Evolutionary conservation across 1,284 basidiomycete species (phyloP).

Genomic region (Coniferiporia weirii): DNA sequence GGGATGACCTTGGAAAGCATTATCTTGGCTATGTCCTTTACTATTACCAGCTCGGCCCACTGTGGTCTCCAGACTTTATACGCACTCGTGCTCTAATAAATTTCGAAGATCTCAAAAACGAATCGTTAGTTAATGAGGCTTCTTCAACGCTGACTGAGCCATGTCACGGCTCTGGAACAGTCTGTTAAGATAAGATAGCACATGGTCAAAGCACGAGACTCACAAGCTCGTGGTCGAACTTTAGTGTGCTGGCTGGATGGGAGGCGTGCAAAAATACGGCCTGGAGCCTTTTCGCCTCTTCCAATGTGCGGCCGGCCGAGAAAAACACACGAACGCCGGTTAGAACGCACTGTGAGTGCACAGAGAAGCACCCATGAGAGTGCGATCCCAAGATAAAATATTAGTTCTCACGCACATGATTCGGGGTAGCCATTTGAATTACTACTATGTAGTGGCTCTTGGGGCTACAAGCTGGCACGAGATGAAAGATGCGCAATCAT

Average conservation of each 20-base stretch:
- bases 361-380: background rate
- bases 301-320: background rate
- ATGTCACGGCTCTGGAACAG: background rate
- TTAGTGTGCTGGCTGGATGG: background rate
- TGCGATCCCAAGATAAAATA: background rate
- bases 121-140: background rate
- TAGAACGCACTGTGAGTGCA: background rate
- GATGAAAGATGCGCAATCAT: too few species aligned
- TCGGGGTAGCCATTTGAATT: too few species aligned
- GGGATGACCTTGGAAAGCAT: background rate
- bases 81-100: background rate
- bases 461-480: too few species aligned
- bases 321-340: background rate
- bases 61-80: background rate
- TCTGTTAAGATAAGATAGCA: background rate
- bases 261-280: background rate
- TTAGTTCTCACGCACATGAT: too few species aligned
- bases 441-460: too few species aligned
- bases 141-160: background rate
- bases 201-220: background rate
- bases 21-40: background rate
- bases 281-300: background rate
- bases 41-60: background rate
- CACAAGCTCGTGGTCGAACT: background rate
- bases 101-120: background rate